Conservation (phyloP, 257 asterid species). For the Gentiana dahurica region DNA sequence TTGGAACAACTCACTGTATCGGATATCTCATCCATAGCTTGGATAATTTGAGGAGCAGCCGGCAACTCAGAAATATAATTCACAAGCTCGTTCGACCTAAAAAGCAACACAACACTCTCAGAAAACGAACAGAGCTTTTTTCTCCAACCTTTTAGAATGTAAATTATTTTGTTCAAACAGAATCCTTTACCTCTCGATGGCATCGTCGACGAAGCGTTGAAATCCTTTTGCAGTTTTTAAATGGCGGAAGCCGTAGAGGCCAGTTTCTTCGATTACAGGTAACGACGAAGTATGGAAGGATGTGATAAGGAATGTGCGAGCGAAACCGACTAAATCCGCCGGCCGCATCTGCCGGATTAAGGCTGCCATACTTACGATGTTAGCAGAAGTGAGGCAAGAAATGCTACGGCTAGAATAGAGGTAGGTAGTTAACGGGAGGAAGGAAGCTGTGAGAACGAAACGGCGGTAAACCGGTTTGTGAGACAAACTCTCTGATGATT, state of each 20-base stretch:
- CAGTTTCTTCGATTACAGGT: slow-evolving; percentile 38
- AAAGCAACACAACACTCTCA: not conserved
- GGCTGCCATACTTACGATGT: slow-evolving; percentile 22
- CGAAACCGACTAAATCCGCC: slow-evolving; percentile 12
- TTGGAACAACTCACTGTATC: slow-evolving; percentile 44
- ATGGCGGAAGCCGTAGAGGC: slow-evolving; percentile 81
- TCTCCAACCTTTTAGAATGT: not conserved
- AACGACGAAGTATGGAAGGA: slow-evolving; percentile 36
- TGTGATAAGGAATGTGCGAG: slow-evolving; percentile 18
- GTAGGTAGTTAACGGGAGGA: too few species aligned
- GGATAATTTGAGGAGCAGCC: slow-evolving; percentile 60
- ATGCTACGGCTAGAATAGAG: too few species aligned
- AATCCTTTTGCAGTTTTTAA: slow-evolving; percentile 79
- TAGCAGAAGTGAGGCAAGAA: too few species aligned
- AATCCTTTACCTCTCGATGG: slow-evolving; percentile 56
- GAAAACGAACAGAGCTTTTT: slow-evolving; percentile 1
- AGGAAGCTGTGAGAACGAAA: too few species aligned
- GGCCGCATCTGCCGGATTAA: slow-evolving; percentile 26
- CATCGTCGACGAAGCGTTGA: slow-evolving; percentile 88
- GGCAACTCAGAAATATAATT: slow-evolving; percentile 67
- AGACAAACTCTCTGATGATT: too few species aligned
- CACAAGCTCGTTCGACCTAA: slow-evolving; percentile 84
- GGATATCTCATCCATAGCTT: slow-evolving; percentile 85
- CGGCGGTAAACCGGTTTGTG: too few species aligned
- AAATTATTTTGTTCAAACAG: not conserved